Base-by-base conservation (phyloP, 805 yeast species). In the Myxozyma lipomycoides region DNA sequence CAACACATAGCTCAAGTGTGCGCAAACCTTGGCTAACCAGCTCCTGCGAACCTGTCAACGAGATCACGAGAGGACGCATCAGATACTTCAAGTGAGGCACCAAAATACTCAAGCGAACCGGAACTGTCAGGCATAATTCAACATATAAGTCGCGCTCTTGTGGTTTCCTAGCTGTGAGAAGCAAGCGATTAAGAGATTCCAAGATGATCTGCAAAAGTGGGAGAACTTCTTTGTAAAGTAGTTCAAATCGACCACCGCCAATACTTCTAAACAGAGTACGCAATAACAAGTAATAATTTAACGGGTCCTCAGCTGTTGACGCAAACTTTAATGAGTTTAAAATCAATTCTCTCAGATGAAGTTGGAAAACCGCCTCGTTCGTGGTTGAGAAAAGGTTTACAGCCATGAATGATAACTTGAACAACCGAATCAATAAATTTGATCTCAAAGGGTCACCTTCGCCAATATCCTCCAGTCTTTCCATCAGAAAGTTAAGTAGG, bases 171-270 rank as follows among this genome's bases (percentile, higher is more conserved):
- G 98, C 89, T 22, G 88, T 84, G 23, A 82, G 76, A 37, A 93
- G 81, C 73, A 90, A 76, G 60, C 86, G 78, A 66, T 91, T 91
- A 58, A 93, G 74, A 1, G 95, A 83, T 56, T 89, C 96, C 38
- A 93, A 71, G 38, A 93, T 71, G 0, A 86, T 88, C 49, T 95
- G 98, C 40, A 93, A 70, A 35, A 93, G 74, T 0, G 98, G 98
- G 73, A 89, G 78, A 18, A 95, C 91, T 55, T 90, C 95, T 61
- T 93, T 87, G 71, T 95, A 95, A 17, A 93, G 73, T 47, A 83
- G 82, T 67, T 93, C 99, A 65, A 93, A 91, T 51, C 98, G 75
- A 4, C 98, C 98, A 45, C 98, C 98, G 30, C 97, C 96, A 42
- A 93, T 90, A 62, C 95, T 86, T 67, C 98, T 76, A 73, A 93